Evolutionary conservation across 768 basidiomycete species (phyloP).

Genomic region (Nidula microcarpa): DNA sequence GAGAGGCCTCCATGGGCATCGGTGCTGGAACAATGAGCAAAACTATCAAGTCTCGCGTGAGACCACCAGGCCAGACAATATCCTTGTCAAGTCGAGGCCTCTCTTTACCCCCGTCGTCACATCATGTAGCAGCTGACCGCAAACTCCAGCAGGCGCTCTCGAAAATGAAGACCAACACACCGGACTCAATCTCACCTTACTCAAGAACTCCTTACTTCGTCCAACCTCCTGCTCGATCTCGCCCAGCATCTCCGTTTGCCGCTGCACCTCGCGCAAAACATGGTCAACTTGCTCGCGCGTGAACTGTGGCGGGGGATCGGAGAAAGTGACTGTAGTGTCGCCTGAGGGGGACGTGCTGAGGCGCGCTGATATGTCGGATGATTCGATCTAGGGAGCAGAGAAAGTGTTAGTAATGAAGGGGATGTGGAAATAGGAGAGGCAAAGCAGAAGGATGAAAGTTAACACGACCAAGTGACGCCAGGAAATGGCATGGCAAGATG

Average conservation of each 20-base stretch:
- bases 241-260: constrained; percentile 45
- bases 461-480: too few species aligned
- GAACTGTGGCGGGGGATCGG: constrained; percentile 57
- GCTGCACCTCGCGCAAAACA: constrained; percentile 51
- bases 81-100: too few species aligned
- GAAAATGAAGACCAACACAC: too few species aligned
- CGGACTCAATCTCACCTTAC: constrained; percentile 44
- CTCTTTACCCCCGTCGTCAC: too few species aligned
- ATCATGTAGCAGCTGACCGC: too few species aligned
- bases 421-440: not conserved
- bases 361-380: constrained; percentile 63
- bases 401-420: not conserved
- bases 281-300: constrained; percentile 59
- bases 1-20: too few species aligned
- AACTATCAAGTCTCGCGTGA: too few species aligned
- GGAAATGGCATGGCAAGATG: too few species aligned
- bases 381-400: constrained; percentile 52
- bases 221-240: constrained; percentile 54
- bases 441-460: not conserved
- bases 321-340: constrained; percentile 72
- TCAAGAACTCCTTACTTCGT: constrained; percentile 68
- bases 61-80: too few species aligned
- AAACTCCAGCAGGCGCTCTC: too few species aligned
- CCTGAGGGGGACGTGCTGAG: constrained; percentile 38
- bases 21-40: too few species aligned